A percentile compares a stretch with the other conserved stretches of the same genome.
These are phyloP conservation scores for Boletus rubescentipes DNA, from an alignment of 768 basidiomycete genomes.

Conservation along the genomic window DNA sequence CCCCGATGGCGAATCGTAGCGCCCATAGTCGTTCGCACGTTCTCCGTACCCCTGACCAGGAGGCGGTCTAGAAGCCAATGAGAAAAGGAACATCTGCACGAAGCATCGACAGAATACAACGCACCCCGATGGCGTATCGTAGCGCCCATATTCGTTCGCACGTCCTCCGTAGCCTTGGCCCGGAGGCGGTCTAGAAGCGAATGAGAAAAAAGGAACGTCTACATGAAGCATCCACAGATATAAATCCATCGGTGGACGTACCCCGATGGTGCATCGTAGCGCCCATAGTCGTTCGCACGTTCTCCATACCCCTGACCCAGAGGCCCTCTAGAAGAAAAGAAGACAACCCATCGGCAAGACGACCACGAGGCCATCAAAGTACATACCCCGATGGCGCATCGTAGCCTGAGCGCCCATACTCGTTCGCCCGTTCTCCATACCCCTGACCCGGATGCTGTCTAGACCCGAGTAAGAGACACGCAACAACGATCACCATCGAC, in stretches of 20 bases:
- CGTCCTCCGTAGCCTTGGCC: slow-evolving; percentile 1
- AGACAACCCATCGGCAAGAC: too few species aligned
- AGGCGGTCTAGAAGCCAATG: too few species aligned
- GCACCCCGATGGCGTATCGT: slow-evolving; percentile 12
- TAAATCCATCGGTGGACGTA: neutral
- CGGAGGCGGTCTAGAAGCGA: slow-evolving; percentile 3
- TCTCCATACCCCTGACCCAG: neutral
- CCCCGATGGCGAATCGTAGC: slow-evolving; percentile 1
- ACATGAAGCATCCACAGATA: neutral
- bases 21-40: neutral
- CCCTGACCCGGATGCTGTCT: neutral
- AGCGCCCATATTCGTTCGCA: slow-evolving; percentile 2
- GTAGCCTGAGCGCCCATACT: slow-evolving; percentile 2
- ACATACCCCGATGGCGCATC: slow-evolving; percentile 2
- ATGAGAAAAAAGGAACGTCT: too few species aligned
- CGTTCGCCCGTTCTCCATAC: neutral
- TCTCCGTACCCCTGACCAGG: neutral
- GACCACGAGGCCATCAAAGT: neutral
- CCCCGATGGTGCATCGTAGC: slow-evolving; percentile 2
- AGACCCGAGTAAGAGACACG: neutral
- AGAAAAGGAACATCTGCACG: too few species aligned
- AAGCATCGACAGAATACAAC: too few species aligned
- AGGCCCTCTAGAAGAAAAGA: too few species aligned
- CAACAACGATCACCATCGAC: neutral
- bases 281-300: neutral